A percentile compares a stretch with the other conserved stretches of the same genome.
Evolutionary conservation across 176 grass and related monocot genomes (phyloP).

Genomic region (Cenchrus purpureus): DNA sequence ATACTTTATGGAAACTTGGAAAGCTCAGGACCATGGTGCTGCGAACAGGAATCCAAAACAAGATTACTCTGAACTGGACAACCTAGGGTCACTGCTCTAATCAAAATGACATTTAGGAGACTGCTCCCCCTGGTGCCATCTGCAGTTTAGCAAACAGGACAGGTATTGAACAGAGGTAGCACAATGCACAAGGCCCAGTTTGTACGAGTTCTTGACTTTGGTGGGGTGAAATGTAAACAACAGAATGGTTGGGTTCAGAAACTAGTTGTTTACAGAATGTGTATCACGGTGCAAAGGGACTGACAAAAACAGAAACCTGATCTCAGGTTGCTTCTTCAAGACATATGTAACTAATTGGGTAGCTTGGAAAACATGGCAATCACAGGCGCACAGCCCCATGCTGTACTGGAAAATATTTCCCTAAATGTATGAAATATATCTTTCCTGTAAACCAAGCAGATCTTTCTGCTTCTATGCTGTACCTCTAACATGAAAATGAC

Average conservation of each 20-base stretch:
- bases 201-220: neutral
- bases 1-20: no score
- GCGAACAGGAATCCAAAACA: no score
- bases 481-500: neutral
- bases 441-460: neutral
- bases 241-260: neutral
- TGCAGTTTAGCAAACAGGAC: no score
- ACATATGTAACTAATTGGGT: neutral
- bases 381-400: neutral
- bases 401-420: neutral
- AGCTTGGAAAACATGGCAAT: neutral
- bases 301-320: slow-evolving; percentile 5
- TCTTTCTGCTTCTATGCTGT: slow-evolving; percentile 27
- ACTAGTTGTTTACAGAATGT: neutral
- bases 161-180: no score
- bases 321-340: slow-evolving; percentile 13
- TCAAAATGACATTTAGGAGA: no score
- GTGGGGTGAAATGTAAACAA: neutral
- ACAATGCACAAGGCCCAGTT: no score
- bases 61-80: no score
- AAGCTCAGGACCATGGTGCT: no score
- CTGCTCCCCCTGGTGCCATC: no score
- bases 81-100: no score
- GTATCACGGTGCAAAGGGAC: neutral
- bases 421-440: neutral